phyloP scores from a whole-genome alignment of 1,284 basidiomycete species.

The Leccinum pseudoinsigne region DNA sequence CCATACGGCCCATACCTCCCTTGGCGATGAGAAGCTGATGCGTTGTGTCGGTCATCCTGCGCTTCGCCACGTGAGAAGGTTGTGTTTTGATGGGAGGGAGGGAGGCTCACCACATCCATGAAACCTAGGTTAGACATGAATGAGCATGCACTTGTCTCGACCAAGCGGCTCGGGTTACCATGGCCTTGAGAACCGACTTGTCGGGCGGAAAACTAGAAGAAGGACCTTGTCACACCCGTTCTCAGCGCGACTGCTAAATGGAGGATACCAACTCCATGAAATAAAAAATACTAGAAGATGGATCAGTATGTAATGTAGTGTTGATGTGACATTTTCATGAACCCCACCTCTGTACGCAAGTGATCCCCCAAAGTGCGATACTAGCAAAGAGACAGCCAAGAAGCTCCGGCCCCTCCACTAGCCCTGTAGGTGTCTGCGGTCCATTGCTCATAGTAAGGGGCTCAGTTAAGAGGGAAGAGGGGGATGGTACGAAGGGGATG shows the following conservation, averaged over 20 bases:
- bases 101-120: conserved; percentile 18
- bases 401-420: background rate
- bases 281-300: conserved; percentile 16
- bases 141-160: conserved; percentile 1
- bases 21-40: conserved; percentile 23
- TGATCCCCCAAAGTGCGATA: background rate
- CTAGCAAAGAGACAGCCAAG: background rate
- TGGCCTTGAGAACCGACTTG: conserved; percentile 5
- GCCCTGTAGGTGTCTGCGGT: background rate
- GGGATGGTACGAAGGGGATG: background rate
- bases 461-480: background rate
- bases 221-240: background rate
- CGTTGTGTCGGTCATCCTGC: conserved; percentile 18
- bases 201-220: conserved; percentile 15
- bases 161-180: conserved; percentile 11
- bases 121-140: conserved; percentile 9
- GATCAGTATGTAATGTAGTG: background rate
- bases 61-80: conserved; percentile 1
- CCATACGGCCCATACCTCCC: conserved; percentile 17
- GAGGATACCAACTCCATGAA: conserved; percentile 20
- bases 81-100: background rate
- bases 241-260: background rate
- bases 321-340: background rate
- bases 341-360: background rate
- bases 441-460: background rate